Base-by-base conservation (phyloP, 345 rosid species). In the Schrenkiella parvula region DNA sequence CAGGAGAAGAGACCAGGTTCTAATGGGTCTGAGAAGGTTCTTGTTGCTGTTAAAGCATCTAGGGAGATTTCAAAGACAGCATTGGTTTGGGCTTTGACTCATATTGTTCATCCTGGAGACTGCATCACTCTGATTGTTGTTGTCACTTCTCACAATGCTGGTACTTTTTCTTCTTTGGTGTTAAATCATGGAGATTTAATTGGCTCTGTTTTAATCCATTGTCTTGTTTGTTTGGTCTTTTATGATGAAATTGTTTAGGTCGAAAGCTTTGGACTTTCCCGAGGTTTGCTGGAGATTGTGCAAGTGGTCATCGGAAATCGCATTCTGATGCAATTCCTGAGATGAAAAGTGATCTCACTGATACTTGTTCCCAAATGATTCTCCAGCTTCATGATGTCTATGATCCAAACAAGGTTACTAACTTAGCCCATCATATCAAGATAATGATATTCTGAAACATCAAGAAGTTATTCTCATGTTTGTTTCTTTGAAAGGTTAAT, bases 321-420 rank as follows among this genome's bases (percentile, higher is more conserved):
- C 78, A 76, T 34, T 57, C 82, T 7, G 93, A 87, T 68, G 79
- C 99, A 69, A 82, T 73, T 70, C 71, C 88, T 6, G 98, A 89
- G 72, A 85, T 87, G 80, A 92, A 82, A 68, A 71, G 63, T 71
- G 99, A 91, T 53, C 86, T 91, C 18, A 88, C 93, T 0, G 93
- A 95, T 82, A 80, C 90, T n/a, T 95, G 96, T 82, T 92, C 99
- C 18, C 99, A 92, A 77, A 88, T 95, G 99, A 88, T 95, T 69
- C 92, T 95, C 71, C 99, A 85, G 80, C 95, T 95, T 48, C 99
- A 88, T 39, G 96, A 90, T 83, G 95, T 95, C 70, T 95, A 90
- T 74, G 98, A 95, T 79, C 97, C 96, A 46, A 89, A 90, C 70
- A 95, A 95, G 85, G 99, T 86, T 59, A 3, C 25, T 28, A 5